Evolutionary conservation across 106 monocot genomes (phyloP), one percentile per base, ranked within the genome.

Genomic region (Dendrobium catenatum): DNA sequence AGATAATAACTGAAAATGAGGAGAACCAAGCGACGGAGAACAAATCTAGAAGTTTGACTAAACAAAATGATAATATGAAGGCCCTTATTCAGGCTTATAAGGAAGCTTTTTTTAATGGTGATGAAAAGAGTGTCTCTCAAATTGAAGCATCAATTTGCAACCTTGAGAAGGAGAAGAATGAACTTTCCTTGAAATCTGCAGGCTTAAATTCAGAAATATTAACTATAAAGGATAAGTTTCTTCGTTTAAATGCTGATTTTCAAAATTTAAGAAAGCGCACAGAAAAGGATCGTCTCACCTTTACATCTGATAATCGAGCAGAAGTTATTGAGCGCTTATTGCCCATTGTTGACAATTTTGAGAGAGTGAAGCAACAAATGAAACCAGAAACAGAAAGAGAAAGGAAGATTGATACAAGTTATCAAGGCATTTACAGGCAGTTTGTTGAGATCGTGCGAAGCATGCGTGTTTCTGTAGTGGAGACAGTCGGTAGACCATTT

Each of bases 381-480:
- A 91, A 83, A n/a, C 85, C 88, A 61, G 91, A 95, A 86, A 95
- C 98, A 42, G 98, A 99, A 55, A 93, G 87, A 67, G 98, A 99
- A 73, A 91, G 79, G 42, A 91, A 88, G 77, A 87, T 99, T 47
- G 84, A 88, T 16, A 81, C 88, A 55, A 99, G 98, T 55, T 99
- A 99, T 78, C 95, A 93, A 80, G 95, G 98, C 33, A 99, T 95
- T 80, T 99, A 99, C 80, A 99, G 95, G 82, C 99, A 99, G 68
- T 90, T 99, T 82, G 99, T 99, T 55, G 99, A 99, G 79, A 81
- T 87, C 18, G 80, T 99, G 95, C 88, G 93, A 81, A 86, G 89
- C 76, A 90, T 89, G 77, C 81, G 81, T 78, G 95, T 99, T 13
- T 59, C 91, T 84, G 89, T 88, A 51, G 84, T 99, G 26, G 93